Evolutionary conservation across 164 flowering plant species (phyloP), one percentile per base, ranked within the genome.

Genomic region (Hamamelis virginiana): DNA sequence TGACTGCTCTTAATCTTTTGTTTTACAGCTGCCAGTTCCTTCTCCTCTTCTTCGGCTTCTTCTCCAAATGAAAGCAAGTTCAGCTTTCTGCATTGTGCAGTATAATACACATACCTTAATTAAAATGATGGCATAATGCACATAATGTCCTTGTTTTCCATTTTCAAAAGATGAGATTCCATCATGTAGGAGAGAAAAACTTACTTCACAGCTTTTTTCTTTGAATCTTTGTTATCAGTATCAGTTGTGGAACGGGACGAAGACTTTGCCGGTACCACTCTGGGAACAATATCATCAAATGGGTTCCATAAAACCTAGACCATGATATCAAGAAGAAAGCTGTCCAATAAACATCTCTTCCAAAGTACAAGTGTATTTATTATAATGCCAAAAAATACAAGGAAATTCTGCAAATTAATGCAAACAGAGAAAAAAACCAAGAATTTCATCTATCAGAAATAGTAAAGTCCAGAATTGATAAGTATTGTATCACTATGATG

Each of bases 41-140:
- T 90, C 83, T 95, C 99, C 74, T 95, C 97, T 74, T 95, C 91
- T 79, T 91, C 97, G 62, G 97, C 98, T 84, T 95, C 99, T 76
- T 92, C 99, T 66, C 97, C 98, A 84, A 95, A 95, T 71, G 99
- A 95, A 67, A 95, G 98, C 82, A 95, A 79, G 75, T 80, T 95
- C 77, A 95, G 76, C 80, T 95, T 91, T 78, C 99, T 95, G 82
- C 68, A 78, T 21, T 33, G 33, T 22, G 57, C 57, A 67, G 72
- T 58, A 11, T 69, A 1, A 61, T 51, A 64, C 18, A 48, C 8
- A 67, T 11, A 63, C 5, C 1, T 22, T 33, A n/a, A 12, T 48
- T 43, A 27, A 23, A 52, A 11, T 16, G 28, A 23, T 8, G 15
- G 9, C 46, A 13, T 43, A 15, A 51, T 12, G 21, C 12, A 23